These are phyloP conservation scores for Pelargonium australe DNA, from an alignment of 441 rosid species.

Conservation along the genomic window DNA sequence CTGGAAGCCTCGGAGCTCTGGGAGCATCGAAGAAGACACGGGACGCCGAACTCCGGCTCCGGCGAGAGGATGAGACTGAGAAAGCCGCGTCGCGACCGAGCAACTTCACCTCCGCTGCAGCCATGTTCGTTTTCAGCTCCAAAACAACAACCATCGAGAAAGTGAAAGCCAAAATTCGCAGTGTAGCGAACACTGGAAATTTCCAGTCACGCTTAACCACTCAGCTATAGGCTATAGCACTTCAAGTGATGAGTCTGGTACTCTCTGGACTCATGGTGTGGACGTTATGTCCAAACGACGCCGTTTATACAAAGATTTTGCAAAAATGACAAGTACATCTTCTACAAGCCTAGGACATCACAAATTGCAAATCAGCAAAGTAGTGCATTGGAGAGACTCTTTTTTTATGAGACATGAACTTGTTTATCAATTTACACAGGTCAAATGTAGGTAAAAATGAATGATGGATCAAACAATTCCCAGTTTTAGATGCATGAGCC, in stretches of 20 bases:
- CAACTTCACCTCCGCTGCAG: conserved; percentile 22
- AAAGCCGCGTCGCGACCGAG: conserved; percentile 16
- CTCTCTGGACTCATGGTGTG: too few species aligned
- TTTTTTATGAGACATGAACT: not conserved
- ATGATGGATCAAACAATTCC: not conserved
- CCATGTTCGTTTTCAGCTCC: conserved; percentile 24
- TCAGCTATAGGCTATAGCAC: too few species aligned
- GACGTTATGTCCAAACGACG: too few species aligned
- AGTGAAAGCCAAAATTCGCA: too few species aligned
- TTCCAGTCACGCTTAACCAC: not conserved
- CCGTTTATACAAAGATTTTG: too few species aligned
- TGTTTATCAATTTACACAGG: not conserved
- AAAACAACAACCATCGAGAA: not conserved
- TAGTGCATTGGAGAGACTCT: too few species aligned
- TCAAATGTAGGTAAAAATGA: not conserved
- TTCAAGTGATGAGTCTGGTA: too few species aligned
- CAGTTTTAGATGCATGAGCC: not conserved
- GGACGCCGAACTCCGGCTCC: conserved; percentile 20
- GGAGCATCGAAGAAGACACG: conserved; percentile 28
- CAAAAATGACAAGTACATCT: too few species aligned
- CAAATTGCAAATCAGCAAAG: too few species aligned
- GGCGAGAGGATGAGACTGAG: conserved; percentile 16
- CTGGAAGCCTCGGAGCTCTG: conserved; percentile 24
- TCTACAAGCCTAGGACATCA: too few species aligned
- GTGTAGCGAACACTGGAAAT: not conserved